Conservation (phyloP, 208 protist genomes). For the Wallacemonas sp. region DNA sequence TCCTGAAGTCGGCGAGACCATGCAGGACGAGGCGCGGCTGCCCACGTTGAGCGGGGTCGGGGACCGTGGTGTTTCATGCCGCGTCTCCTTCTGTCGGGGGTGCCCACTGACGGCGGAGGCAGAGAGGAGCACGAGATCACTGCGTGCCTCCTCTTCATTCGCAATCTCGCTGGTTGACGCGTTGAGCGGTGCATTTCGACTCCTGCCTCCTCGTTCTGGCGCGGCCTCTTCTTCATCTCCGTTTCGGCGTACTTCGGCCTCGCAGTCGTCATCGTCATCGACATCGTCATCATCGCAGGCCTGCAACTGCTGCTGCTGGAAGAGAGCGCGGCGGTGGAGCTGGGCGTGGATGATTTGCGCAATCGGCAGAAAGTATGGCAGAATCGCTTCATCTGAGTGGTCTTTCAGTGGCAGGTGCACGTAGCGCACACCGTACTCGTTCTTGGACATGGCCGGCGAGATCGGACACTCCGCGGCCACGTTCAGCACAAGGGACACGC, state of each 20-base stretch:
- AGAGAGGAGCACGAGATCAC: constrained; percentile 3
- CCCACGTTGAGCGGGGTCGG: background rate
- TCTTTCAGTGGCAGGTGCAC: constrained; percentile 59
- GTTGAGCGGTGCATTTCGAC: background rate
- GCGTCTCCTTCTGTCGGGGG: background rate
- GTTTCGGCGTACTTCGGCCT: background rate
- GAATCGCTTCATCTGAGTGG: constrained; percentile 71
- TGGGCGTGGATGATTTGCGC: constrained; percentile 71
- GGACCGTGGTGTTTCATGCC: background rate
- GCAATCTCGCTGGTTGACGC: too few relatives aligned
- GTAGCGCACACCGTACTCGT: constrained; percentile 51
- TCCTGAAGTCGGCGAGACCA: background rate
- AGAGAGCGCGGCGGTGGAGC: constrained; percentile 57
- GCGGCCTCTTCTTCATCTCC: background rate
- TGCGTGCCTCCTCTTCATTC: constrained; percentile 21
- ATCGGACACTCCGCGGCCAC: constrained; percentile 59
- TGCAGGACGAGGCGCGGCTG: constrained; percentile 1
- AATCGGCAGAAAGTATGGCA: constrained; percentile 55
- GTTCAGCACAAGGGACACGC: constrained; percentile 76
- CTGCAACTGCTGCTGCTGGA: constrained; percentile 18
- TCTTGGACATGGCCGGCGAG: constrained; percentile 34
- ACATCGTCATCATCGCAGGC: background rate
- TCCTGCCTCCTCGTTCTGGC: too few relatives aligned
- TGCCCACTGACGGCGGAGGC: background rate
- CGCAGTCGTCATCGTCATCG: background rate